A percentile compares a stretch with the other conserved stretches of the same genome.
Conservation (phyloP, 768 basidiomycete species). For the Inosperma sp. region DNA sequence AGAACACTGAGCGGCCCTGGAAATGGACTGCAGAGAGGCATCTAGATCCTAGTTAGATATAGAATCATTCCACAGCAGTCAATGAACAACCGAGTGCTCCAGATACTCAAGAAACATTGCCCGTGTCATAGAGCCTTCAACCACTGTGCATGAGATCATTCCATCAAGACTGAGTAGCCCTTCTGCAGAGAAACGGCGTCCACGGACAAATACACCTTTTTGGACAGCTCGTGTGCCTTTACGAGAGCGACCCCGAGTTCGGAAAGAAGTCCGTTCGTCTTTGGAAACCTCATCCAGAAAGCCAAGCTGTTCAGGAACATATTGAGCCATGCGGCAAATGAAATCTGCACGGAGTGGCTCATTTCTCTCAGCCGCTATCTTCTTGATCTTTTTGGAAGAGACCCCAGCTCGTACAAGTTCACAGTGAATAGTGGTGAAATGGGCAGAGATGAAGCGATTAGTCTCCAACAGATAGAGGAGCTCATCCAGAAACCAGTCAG, state of each 20-base stretch:
- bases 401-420: conserved; percentile 22
- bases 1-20: neutral
- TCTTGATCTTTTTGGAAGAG: conserved; percentile 23
- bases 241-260: conserved; percentile 1
- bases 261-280: conserved; percentile 2
- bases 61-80: neutral
- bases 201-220: conserved; percentile 13
- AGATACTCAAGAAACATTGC: conserved; percentile 4
- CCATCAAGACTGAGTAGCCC: conserved; percentile 1
- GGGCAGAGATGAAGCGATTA: conserved; percentile 29
- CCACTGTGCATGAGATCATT: conserved; percentile 3
- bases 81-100: neutral
- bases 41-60: neutral
- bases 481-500: conserved; percentile 30
- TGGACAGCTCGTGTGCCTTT: conserved; percentile 6
- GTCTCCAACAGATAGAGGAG: conserved; percentile 19
- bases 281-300: no score
- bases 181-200: neutral
- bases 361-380: no score
- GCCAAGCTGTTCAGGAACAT: no score
- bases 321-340: conserved; percentile 18
- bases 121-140: conserved; percentile 5
- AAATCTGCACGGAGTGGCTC: conserved; percentile 22
- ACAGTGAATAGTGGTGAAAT: conserved; percentile 27
- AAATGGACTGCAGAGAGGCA: conserved; percentile 1